Evolutionary conservation across 1,284 basidiomycete species (phyloP).

Genomic region (Cryptococcus neoformans): DNA sequence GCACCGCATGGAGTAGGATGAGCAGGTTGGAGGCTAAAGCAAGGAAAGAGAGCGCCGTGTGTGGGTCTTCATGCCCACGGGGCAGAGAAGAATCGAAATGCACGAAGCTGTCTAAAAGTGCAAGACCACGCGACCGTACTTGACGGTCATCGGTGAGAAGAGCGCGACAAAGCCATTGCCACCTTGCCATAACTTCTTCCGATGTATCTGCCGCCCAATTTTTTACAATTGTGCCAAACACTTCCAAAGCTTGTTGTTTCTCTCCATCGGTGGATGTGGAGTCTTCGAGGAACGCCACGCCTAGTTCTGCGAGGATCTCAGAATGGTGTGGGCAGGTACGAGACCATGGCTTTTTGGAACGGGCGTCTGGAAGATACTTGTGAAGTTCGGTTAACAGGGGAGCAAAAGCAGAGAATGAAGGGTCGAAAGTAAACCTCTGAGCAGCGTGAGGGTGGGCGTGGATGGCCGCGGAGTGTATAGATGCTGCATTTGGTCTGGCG

Average conservation of each 20-base stretch:
- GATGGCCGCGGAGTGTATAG: conserved; percentile 14
- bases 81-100: conserved; percentile 30
- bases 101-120: conserved; percentile 30
- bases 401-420: conserved; percentile 37
- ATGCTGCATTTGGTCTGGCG: conserved; percentile 9
- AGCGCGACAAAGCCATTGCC: conserved; percentile 42
- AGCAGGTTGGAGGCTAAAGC: conserved; percentile 28
- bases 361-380: conserved; percentile 35
- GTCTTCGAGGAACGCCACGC: conserved; percentile 33
- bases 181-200: conserved; percentile 41
- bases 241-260: conserved; percentile 39
- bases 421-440: conserved; percentile 19
- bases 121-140: conserved; percentile 32
- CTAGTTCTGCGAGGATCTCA: conserved; percentile 40
- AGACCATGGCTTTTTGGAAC: conserved; percentile 39
- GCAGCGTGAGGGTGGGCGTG: conserved; percentile 9
- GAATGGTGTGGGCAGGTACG: conserved; percentile 44
- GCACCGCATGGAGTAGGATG: conserved; percentile 26
- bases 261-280: conserved; percentile 31
- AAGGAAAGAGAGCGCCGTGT: conserved; percentile 27
- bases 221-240: conserved; percentile 39
- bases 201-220: conserved; percentile 39
- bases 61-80: conserved; percentile 18
- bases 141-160: conserved; percentile 30
- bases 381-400: conserved; percentile 42